A percentile compares a stretch with the other conserved stretches of the same genome.
These are phyloP conservation scores for Cyclotella distinguenda DNA, from an alignment of 108 stramenopile genomes.

Conservation along the genomic window DNA sequence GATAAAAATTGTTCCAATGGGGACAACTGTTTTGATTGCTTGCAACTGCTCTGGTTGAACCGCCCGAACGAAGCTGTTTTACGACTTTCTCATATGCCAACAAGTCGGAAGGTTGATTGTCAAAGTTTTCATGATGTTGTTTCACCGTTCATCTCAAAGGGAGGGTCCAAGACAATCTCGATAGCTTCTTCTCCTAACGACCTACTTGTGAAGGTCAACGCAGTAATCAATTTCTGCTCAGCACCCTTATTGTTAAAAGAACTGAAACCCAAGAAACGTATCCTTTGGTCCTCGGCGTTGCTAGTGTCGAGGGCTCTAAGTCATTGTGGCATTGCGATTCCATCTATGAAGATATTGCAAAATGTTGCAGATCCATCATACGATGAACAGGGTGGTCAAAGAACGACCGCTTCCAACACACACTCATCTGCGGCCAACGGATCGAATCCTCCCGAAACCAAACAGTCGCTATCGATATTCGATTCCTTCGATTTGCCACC, in stretches of 20 bases:
- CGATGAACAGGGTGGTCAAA: constrained; percentile 5
- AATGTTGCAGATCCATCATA: constrained; percentile 36
- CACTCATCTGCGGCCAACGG: background rate
- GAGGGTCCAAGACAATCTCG: background rate
- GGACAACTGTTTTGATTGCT: constrained; percentile 51
- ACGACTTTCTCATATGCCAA: constrained; percentile 42
- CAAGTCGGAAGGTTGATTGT: constrained; percentile 11
- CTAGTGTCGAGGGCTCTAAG: constrained; percentile 53
- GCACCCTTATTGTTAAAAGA: constrained; percentile 59
- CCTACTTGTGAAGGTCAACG: constrained; percentile 51
- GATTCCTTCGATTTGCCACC: constrained; percentile 46
- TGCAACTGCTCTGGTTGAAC: constrained; percentile 69
- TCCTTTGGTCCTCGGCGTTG: constrained; percentile 59
- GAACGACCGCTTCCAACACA: background rate
- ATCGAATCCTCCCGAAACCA: background rate
- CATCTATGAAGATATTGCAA: constrained; percentile 46
- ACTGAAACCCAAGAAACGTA: constrained; percentile 53
- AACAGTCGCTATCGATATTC: constrained; percentile 54
- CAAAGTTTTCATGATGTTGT: background rate
- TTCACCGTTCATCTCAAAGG: constrained; percentile 17
- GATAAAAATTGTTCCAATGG: constrained; percentile 16
- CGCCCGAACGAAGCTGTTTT: constrained; percentile 44
- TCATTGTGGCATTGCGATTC: constrained; percentile 65
- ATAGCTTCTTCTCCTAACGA: background rate
- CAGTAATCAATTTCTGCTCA: constrained; percentile 66